These are phyloP conservation scores for Paecilomyces formosus DNA, from an alignment of 2,329 filamentous ascomycete species.

Conservation along the genomic window DNA sequence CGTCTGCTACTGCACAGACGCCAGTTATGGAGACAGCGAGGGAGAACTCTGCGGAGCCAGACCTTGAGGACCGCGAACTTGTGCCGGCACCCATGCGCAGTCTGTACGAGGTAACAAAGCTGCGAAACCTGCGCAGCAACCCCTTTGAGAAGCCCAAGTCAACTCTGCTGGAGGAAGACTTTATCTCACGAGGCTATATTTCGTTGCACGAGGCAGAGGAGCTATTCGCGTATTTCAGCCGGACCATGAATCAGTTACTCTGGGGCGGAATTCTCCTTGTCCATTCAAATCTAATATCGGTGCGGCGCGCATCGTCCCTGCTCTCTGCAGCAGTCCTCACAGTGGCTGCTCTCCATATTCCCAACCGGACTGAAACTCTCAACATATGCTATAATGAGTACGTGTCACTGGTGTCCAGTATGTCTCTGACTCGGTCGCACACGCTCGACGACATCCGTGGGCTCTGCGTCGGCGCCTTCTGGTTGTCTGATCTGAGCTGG, in stretches of 20 bases:
- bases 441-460: slow-evolving; percentile 52
- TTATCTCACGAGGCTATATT: slow-evolving; percentile 44
- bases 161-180: slow-evolving; percentile 39
- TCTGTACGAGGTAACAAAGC: slow-evolving; percentile 48
- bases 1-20: slow-evolving; percentile 17
- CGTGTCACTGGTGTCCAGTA: slow-evolving; percentile 47
- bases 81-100: slow-evolving; percentile 48
- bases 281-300: slow-evolving; percentile 43
- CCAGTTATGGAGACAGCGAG: slow-evolving; percentile 36
- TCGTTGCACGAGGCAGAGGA: slow-evolving; percentile 44
- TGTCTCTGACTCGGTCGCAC: slow-evolving; percentile 52
- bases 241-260: slow-evolving; percentile 44
- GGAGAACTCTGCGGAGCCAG: slow-evolving; percentile 38
- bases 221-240: slow-evolving; percentile 45
- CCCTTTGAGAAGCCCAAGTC: slow-evolving; percentile 28
- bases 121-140: slow-evolving; percentile 35
- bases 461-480: slow-evolving; percentile 55
- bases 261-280: slow-evolving; percentile 47
- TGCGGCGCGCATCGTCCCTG: slow-evolving; percentile 49
- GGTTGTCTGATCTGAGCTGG: slow-evolving; percentile 57
- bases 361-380: slow-evolving; percentile 46
- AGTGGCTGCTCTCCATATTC: slow-evolving; percentile 52
- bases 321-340: slow-evolving; percentile 51
- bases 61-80: slow-evolving; percentile 33
- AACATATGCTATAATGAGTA: slow-evolving; percentile 52